Evolutionary conservation across 2,329 filamentous ascomycete species (phyloP).

Genomic region (Pestalotiopsis sp.): DNA sequence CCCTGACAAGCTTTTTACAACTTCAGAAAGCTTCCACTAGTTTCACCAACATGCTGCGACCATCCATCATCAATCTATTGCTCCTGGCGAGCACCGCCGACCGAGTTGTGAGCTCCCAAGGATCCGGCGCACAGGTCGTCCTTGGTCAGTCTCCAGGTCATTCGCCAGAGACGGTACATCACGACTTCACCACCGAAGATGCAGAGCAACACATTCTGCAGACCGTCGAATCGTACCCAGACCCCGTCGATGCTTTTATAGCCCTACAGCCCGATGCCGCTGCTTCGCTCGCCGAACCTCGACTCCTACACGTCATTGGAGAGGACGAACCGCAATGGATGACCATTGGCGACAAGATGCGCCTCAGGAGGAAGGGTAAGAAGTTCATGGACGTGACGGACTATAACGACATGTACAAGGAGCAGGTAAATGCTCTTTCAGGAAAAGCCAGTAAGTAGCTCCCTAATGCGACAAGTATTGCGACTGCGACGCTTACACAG

Average conservation of each 20-base stretch:
- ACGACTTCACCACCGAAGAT: constrained; percentile 1
- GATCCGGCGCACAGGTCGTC: neutral
- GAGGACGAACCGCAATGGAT: constrained; percentile 63
- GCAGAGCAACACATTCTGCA: neutral
- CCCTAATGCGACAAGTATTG: too few relatives aligned
- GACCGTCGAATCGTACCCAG: constrained; percentile 20
- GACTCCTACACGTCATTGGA: constrained; percentile 64
- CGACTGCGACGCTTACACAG: neutral
- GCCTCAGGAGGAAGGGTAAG: constrained; percentile 63
- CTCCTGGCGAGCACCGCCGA: neutral
- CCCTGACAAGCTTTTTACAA: neutral
- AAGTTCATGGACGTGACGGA: constrained; percentile 78
- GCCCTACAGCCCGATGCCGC: constrained; percentile 21
- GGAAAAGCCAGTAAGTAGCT: constrained; percentile 32
- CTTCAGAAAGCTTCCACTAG: neutral
- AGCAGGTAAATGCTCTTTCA: constrained; percentile 21
- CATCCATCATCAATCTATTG: neutral
- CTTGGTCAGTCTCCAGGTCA: neutral
- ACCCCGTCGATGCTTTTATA: constrained; percentile 24
- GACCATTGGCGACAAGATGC: constrained; percentile 72
- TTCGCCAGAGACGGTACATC: neutral
- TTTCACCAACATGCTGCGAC: constrained; percentile 2
- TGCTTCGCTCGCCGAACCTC: constrained; percentile 40
- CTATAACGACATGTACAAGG: constrained; percentile 51
- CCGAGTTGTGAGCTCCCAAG: neutral